phyloP scores from a whole-genome alignment of 169 alveolate species.

The Theileria orientalis region DNA sequence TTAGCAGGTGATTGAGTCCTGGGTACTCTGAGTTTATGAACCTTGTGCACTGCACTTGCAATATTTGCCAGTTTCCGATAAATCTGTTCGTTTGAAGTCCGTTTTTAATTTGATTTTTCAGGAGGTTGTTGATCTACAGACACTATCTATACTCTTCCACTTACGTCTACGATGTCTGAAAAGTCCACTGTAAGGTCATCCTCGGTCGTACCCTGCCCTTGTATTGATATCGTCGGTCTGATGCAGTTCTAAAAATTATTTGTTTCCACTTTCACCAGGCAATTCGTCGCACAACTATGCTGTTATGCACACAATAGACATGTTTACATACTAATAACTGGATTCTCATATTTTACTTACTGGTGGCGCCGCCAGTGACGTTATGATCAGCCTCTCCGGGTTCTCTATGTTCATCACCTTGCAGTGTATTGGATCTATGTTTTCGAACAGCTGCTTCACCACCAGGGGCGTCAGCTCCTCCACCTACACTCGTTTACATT shows the following conservation, averaged over 20 bases:
- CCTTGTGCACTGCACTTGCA: constrained; percentile 87
- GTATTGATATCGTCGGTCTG: constrained; percentile 94
- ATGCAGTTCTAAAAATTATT: constrained; percentile 76
- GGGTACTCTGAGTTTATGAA: constrained; percentile 92
- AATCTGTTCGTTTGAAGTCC: constrained; percentile 83
- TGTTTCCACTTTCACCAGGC: neutral
- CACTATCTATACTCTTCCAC: neutral
- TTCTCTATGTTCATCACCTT: constrained; percentile 87
- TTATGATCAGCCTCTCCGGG: constrained; percentile 90
- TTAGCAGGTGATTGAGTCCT: constrained; percentile 84
- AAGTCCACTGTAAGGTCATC: constrained; percentile 93
- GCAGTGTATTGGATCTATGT: constrained; percentile 89
- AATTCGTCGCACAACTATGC: neutral
- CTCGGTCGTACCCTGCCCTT: constrained; percentile 88
- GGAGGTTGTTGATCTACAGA: constrained; percentile 74
- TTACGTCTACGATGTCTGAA: constrained; percentile 83
- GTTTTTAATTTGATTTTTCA: constrained; percentile 80
- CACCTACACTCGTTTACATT: constrained; percentile 47
- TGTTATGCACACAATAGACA: no score
- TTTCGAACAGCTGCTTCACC: constrained; percentile 85
- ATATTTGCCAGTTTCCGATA: constrained; percentile 84
- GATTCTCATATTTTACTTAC: constrained; percentile 32
- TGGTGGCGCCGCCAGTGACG: constrained; percentile 95
- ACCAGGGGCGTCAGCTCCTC: constrained; percentile 90
- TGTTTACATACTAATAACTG: neutral